Evolutionary conservation across 208 protist genomes (phyloP).

Genomic region (Balamuthia mandrillaris): DNA sequence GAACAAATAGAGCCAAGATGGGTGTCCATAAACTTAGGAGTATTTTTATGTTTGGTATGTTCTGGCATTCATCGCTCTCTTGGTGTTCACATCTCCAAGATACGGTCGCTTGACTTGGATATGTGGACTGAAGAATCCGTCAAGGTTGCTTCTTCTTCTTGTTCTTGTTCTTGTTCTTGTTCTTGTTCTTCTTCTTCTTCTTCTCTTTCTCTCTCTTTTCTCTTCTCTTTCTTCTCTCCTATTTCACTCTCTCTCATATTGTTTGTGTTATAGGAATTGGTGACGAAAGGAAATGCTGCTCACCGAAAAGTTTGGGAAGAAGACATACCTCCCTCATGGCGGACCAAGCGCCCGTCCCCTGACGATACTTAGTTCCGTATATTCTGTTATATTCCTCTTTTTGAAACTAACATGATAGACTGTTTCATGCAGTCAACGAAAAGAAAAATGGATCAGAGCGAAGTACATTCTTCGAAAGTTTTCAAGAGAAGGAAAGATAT

Average conservation of each 20-base stretch:
- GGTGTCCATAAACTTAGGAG: slow-evolving; percentile 68
- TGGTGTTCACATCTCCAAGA: slow-evolving; percentile 67
- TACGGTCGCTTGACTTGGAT: slow-evolving; percentile 61
- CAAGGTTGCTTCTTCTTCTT: neutral
- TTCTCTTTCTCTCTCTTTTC: no score
- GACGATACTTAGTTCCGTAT: neutral
- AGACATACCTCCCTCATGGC: neutral
- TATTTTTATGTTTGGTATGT: slow-evolving; percentile 73
- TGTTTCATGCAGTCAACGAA: neutral
- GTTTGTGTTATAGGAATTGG: slow-evolving; percentile 35
- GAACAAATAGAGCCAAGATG: slow-evolving; percentile 52
- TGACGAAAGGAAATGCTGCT: slow-evolving; percentile 18
- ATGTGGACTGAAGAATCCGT: slow-evolving; percentile 32
- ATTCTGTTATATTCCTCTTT: neutral
- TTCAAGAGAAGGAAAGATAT: no score
- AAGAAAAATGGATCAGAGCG: slow-evolving; percentile 23
- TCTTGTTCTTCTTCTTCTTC: no score
- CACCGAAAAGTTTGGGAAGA: slow-evolving; percentile 26
- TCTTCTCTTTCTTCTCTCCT: no score
- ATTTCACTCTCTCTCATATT: no score
- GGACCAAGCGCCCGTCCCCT: neutral
- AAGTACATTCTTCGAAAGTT: no score
- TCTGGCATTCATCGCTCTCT: slow-evolving; percentile 66
- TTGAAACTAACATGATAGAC: neutral
- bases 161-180: neutral